Percentiles rank a stretch among this genome's conserved stretches.
Evolutionary conservation across 169 alveolate species (phyloP).

Genomic region (Amoebophrya sp.): DNA sequence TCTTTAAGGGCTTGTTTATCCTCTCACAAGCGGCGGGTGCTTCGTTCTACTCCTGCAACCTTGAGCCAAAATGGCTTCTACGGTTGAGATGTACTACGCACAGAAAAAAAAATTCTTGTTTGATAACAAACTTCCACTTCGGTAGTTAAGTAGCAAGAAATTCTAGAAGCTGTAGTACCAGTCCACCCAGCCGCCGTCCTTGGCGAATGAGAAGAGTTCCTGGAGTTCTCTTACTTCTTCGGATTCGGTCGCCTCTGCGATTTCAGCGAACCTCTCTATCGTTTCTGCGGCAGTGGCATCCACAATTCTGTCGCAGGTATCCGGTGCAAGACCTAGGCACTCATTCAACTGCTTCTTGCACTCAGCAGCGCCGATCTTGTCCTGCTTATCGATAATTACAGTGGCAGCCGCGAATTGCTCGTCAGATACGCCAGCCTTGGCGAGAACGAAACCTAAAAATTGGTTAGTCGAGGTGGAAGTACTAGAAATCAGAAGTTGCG

Average conservation of each 20-base stretch:
- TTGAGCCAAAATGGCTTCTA: too few species aligned
- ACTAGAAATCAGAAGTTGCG: too few species aligned
- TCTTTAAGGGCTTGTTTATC: too few species aligned
- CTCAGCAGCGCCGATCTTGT: constrained; percentile 32
- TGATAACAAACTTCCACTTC: too few species aligned
- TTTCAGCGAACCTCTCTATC: background rate
- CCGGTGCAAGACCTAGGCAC: background rate
- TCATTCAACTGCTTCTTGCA: constrained; percentile 25
- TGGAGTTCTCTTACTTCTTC: background rate
- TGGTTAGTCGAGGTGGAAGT: too few species aligned
- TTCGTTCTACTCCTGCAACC: too few species aligned
- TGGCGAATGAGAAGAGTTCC: constrained; percentile 29
- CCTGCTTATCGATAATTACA: constrained; percentile 33
- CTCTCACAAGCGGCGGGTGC: too few species aligned
- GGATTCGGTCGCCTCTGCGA: background rate
- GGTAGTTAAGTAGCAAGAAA: too few species aligned
- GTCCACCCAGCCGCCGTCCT: constrained; percentile 33
- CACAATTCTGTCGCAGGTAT: background rate
- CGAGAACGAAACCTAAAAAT: constrained; percentile 12
- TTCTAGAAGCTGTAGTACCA: background rate
- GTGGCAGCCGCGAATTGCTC: constrained; percentile 30
- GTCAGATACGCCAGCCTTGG: constrained; percentile 30
- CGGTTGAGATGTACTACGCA: too few species aligned
- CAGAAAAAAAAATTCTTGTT: too few species aligned
- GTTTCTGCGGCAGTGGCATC: constrained; percentile 10